Percentiles rank a stretch among this genome's conserved stretches.
phyloP scores from a whole-genome alignment of 2,329 filamentous ascomycete species.

The Phyllosticta citriasiana region DNA sequence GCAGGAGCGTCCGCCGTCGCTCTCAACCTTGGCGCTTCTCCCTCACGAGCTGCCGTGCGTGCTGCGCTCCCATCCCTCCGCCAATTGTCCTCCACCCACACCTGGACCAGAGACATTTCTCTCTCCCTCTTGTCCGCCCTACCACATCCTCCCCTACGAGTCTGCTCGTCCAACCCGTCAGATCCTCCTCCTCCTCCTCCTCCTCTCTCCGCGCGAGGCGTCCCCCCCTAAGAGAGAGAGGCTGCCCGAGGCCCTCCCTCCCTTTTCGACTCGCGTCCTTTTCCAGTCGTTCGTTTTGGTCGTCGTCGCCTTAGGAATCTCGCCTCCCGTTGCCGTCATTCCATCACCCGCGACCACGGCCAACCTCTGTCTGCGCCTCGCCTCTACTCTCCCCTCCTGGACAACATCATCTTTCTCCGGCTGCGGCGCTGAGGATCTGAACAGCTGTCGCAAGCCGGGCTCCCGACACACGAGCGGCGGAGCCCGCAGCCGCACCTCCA shows the following conservation, averaged over 20 bases:
- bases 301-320: conserved; percentile 1
- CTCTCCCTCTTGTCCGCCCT: not conserved
- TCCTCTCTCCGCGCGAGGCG: not conserved
- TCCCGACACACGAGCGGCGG: conserved; percentile 12
- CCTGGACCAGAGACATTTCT: not conserved
- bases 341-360: not conserved
- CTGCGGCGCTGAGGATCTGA: not conserved
- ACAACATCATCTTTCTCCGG: not conserved
- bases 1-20: conserved; percentile 8
- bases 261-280: not conserved
- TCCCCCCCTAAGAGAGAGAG: not conserved
- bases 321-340: not conserved
- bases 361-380: not conserved
- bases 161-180: not conserved
- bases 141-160: not conserved
- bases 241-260: not conserved
- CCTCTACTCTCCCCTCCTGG: not conserved
- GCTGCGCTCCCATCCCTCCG: conserved; percentile 9
- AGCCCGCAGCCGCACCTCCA: conserved; percentile 7
- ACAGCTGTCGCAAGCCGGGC: conserved; percentile 6
- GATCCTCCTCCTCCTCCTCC: not conserved
- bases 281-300: conserved; percentile 8
- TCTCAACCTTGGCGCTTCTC: conserved; percentile 9
- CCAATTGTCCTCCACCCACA: conserved; percentile 5
- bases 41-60: not conserved